Conservation (phyloP, 2,329 filamentous ascomycete species). For the Fusarium sambucinum region DNA sequence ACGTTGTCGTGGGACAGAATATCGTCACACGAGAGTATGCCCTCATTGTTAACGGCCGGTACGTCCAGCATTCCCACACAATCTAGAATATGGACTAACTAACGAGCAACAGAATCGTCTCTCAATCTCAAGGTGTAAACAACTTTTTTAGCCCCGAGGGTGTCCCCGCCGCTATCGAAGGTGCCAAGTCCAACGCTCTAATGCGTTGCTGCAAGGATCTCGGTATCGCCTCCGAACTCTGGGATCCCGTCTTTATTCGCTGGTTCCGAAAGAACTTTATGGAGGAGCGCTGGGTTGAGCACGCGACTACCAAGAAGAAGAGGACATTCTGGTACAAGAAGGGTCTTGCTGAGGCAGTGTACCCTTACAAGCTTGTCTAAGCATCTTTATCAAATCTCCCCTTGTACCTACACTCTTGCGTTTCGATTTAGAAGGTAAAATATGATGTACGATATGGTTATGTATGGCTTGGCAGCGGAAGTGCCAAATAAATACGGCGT, state of each 20-base stretch:
- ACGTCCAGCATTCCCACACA: conserved; percentile 50
- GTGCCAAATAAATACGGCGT: conserved; percentile 12
- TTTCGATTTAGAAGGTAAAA: conserved; percentile 14
- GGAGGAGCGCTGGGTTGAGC: conserved; percentile 90
- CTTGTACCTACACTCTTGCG: background rate
- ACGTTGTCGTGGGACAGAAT: conserved; percentile 85
- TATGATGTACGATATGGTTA: conserved; percentile 32
- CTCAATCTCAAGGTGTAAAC: conserved; percentile 93
- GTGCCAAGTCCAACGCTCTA: conserved; percentile 96
- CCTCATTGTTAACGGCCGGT: conserved; percentile 89
- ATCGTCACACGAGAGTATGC: conserved; percentile 92
- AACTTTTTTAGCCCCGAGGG: conserved; percentile 90
- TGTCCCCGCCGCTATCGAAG: conserved; percentile 94
- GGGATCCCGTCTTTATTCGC: conserved; percentile 93
- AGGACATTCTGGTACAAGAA: conserved; percentile 88
- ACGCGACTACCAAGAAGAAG: conserved; percentile 87
- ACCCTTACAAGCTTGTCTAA: conserved; percentile 64
- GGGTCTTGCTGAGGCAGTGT: conserved; percentile 76
- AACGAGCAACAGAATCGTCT: conserved; percentile 75
- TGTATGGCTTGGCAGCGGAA: conserved; percentile 12
- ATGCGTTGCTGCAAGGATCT: conserved; percentile 99
- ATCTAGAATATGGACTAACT: background rate
- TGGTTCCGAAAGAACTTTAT: conserved; percentile 81
- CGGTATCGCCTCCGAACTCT: conserved; percentile 92
- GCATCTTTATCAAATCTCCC: background rate